Conservation (phyloP, 2,329 filamentous ascomycete species). For the Epichloe coenophiala region DNA sequence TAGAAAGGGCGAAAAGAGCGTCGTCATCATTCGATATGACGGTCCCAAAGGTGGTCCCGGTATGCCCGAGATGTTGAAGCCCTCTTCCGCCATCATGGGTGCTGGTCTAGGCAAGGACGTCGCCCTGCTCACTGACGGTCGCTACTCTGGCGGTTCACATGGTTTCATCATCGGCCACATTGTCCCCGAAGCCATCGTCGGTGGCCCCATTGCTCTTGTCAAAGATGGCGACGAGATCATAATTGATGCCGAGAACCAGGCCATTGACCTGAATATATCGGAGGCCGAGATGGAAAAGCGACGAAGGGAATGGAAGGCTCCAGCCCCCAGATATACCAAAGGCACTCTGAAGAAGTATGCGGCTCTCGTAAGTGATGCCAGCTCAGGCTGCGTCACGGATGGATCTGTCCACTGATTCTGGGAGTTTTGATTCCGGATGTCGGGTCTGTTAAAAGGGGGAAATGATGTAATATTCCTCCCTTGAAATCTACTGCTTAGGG, state of each 20-base stretch:
- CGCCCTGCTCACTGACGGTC: constrained; percentile 59
- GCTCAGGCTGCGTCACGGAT: constrained; percentile 46
- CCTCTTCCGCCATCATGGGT: constrained; percentile 86
- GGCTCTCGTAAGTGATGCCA: constrained; percentile 41
- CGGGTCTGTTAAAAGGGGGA: neutral
- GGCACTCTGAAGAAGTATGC: constrained; percentile 64
- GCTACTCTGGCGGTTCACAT: constrained; percentile 71
- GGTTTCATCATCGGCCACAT: constrained; percentile 82
- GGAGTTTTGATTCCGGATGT: neutral
- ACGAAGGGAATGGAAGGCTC: constrained; percentile 47
- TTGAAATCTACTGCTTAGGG: neutral
- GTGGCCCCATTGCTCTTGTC: constrained; percentile 75
- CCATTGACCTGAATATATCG: constrained; percentile 53
- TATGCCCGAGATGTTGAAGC: constrained; percentile 92
- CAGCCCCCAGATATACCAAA: constrained; percentile 42
- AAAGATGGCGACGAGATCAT: constrained; percentile 66
- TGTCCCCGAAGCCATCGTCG: constrained; percentile 74
- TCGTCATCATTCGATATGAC: constrained; percentile 85
- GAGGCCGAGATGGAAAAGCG: constrained; percentile 49
- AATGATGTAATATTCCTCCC: neutral
- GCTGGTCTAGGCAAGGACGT: constrained; percentile 67
- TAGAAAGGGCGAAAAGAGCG: constrained; percentile 75
- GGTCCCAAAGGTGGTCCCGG: constrained; percentile 87
- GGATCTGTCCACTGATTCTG: constrained; percentile 13
- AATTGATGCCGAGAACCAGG: constrained; percentile 66